Percentiles rank a stretch among this genome's conserved stretches.
Conservation (phyloP, 495 filamentous ascomycete species). For the Podospora pseudoanserina region DNA sequence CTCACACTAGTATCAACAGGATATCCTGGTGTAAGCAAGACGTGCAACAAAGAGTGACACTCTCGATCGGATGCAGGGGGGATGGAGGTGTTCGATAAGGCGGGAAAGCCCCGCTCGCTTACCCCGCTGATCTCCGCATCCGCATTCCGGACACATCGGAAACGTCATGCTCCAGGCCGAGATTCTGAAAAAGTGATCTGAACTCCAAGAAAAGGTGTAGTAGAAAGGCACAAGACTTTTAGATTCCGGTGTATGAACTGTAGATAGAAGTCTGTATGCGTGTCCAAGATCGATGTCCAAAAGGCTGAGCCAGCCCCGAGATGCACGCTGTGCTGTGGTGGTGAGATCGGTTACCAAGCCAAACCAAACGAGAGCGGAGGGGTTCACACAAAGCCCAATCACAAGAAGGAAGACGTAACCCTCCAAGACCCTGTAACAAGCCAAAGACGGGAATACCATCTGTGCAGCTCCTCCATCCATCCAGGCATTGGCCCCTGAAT, state of each 20-base stretch:
- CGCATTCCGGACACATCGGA: not conserved
- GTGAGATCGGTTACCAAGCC: not conserved
- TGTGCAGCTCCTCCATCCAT: slow-evolving; percentile 56
- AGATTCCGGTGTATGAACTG: not conserved
- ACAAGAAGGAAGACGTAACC: slow-evolving; percentile 13
- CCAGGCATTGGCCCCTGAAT: slow-evolving; percentile 54
- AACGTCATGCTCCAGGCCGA: not conserved
- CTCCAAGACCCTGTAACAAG: slow-evolving; percentile 52
- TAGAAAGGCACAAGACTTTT: not conserved
- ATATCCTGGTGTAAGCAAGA: not conserved
- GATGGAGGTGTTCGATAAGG: not conserved
- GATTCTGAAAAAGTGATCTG: not conserved
- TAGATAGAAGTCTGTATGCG: not conserved
- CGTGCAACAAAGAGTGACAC: not conserved
- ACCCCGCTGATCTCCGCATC: not conserved
- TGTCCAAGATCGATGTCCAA: not conserved
- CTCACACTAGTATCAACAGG: not conserved
- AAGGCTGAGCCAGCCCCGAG: not conserved
- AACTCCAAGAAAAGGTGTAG: not conserved
- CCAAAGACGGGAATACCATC: slow-evolving; percentile 61
- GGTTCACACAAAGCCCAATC: slow-evolving; percentile 1
- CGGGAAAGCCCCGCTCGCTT: not conserved
- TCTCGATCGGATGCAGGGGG: not conserved
- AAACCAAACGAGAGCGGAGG: not conserved
- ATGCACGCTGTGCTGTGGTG: not conserved